phyloP scores from a whole-genome alignment of 768 basidiomycete genomes.

The Chalciporus pseudorubinellus region DNA sequence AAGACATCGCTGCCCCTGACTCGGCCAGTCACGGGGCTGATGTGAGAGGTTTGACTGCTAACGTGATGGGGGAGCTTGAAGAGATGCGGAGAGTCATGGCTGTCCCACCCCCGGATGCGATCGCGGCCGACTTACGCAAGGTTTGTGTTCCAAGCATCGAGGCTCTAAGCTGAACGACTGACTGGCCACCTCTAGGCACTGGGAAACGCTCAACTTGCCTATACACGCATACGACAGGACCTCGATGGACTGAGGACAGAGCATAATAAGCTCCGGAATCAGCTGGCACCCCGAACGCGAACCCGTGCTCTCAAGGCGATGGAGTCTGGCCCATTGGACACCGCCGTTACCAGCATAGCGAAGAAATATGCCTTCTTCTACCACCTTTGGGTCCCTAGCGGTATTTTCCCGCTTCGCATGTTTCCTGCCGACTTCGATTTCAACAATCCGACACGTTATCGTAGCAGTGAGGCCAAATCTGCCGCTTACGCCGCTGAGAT shows the following conservation, averaged over 20 bases:
- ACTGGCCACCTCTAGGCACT: neutral
- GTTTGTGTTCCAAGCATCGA: neutral
- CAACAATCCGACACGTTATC: neutral
- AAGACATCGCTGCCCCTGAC: neutral
- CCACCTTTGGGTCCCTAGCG: neutral
- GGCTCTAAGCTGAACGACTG: neutral
- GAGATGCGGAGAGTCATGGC: neutral
- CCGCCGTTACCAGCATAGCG: neutral
- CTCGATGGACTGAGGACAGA: neutral
- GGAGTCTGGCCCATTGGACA: too few relatives aligned
- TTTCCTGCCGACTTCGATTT: neutral
- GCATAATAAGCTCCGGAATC: too few relatives aligned
- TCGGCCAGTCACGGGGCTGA: neutral
- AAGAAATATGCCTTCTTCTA: slow-evolving; percentile 4
- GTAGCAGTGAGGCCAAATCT: neutral
- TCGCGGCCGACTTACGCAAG: neutral
- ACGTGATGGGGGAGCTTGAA: neutral
- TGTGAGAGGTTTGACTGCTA: neutral
- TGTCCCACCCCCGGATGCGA: neutral
- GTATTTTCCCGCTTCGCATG: neutral
- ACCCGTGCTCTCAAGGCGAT: too few relatives aligned
- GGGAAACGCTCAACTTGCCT: neutral
- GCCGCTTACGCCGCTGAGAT: neutral
- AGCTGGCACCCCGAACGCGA: too few relatives aligned
- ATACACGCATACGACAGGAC: neutral